Evolutionary conservation across 176 grass and related monocot genomes (phyloP).

Genomic region (Aegilops bicornis): DNA sequence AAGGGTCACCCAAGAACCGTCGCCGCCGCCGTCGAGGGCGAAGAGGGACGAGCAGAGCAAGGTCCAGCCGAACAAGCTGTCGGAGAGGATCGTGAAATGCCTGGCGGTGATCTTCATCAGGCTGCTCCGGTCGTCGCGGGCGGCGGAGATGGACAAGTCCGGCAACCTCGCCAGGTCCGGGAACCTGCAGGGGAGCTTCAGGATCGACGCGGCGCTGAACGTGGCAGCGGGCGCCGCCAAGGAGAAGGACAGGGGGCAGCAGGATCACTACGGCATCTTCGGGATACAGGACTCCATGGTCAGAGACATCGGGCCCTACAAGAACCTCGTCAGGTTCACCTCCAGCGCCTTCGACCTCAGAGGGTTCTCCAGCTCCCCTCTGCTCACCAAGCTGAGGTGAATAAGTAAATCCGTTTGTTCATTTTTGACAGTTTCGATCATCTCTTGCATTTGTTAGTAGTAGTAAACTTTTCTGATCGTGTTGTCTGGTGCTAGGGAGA

Average conservation of each 20-base stretch:
- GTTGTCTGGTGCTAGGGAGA: conserved; percentile 33
- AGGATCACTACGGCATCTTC: conserved; percentile 84
- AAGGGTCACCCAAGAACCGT: conserved; percentile 32
- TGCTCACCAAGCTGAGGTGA: conserved; percentile 73
- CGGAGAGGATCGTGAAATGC: conserved; percentile 88
- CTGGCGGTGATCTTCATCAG: conserved; percentile 82
- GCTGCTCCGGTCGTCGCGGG: conserved; percentile 63
- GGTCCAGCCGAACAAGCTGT: conserved; percentile 81
- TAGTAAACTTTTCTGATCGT: background rate
- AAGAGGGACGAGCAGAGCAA: conserved; percentile 11
- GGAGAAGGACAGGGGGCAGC: conserved; percentile 49
- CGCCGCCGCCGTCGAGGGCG: background rate
- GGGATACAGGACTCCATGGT: conserved; percentile 56
- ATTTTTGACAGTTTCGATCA: background rate
- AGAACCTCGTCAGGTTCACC: conserved; percentile 88
- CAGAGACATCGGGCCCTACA: conserved; percentile 89
- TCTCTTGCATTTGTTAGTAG: background rate
- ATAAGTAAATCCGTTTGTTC: background rate
- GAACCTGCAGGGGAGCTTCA: conserved; percentile 41
- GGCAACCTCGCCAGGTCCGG: conserved; percentile 45
- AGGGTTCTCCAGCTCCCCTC: conserved; percentile 59
- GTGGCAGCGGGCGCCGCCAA: background rate
- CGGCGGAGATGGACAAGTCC: conserved; percentile 51
- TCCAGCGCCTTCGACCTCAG: conserved; percentile 53
- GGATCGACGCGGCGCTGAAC: conserved; percentile 29